Conservation (phyloP, 2,329 filamentous ascomycete genomes). For the Xylaria multiplex region DNA sequence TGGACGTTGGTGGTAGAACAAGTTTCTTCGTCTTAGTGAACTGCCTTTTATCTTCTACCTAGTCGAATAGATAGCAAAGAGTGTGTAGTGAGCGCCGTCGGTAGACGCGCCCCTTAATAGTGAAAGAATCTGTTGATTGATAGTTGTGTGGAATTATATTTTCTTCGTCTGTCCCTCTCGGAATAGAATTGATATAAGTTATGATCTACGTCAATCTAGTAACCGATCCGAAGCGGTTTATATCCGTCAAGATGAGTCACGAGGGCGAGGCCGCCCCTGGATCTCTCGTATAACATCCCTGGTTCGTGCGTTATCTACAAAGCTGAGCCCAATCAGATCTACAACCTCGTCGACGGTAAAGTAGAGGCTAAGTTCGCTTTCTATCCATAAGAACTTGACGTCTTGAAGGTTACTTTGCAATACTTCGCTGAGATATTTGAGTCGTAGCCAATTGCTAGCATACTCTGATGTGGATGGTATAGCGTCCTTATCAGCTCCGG, state of each 20-base stretch:
- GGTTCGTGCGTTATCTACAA: constrained; percentile 69
- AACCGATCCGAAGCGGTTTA: neutral
- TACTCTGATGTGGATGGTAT: constrained; percentile 69
- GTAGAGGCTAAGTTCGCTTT: constrained; percentile 72
- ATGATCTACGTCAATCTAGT: neutral
- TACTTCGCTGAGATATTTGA: constrained; percentile 72
- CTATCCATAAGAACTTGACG: constrained; percentile 70
- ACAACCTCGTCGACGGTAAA: constrained; percentile 70
- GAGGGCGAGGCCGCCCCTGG: constrained; percentile 59
- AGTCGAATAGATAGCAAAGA: neutral
- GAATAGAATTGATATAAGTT: neutral
- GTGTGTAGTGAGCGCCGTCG: neutral
- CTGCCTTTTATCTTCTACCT: neutral
- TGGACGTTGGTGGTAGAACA: too few species aligned
- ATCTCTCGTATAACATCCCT: constrained; percentile 69
- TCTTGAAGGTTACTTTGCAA: constrained; percentile 74
- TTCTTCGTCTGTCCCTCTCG: neutral
- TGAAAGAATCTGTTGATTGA: neutral
- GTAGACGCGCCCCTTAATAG: neutral
- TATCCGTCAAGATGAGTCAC: constrained; percentile 20
- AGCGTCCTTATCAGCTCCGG: constrained; percentile 50
- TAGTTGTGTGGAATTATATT: neutral
- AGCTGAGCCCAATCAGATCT: constrained; percentile 70
- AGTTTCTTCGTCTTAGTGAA: too few species aligned
- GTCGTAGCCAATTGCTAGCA: constrained; percentile 68